phyloP scores from a whole-genome alignment of 148 eudicot species.

The Cornus kousa region DNA sequence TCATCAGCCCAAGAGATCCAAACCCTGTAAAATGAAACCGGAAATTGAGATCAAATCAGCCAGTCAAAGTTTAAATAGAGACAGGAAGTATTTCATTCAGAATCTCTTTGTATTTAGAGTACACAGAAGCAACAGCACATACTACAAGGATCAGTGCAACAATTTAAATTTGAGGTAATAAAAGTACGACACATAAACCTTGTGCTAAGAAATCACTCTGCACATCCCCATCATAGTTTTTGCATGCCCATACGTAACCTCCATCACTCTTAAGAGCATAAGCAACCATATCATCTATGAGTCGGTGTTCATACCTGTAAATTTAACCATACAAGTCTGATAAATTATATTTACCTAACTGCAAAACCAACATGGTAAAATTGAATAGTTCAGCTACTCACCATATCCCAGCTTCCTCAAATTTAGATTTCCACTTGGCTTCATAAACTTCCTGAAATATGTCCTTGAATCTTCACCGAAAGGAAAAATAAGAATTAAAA shows the following conservation, averaged over 20 bases:
- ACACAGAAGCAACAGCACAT: background rate
- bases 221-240: slow-evolving; percentile 84
- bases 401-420: slow-evolving; percentile 89
- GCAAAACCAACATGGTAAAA: background rate
- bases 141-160: background rate
- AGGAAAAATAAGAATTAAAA: background rate
- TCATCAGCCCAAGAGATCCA: slow-evolving; percentile 89
- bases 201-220: slow-evolving; percentile 88
- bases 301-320: slow-evolving; percentile 89
- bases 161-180: background rate
- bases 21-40: slow-evolving; percentile 46
- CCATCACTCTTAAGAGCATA: slow-evolving; percentile 82
- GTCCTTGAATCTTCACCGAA: slow-evolving; percentile 72
- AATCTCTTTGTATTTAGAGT: background rate
- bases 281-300: slow-evolving; percentile 86
- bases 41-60: background rate
- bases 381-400: slow-evolving; percentile 22
- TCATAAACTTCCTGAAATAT: slow-evolving; percentile 92
- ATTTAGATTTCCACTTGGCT: slow-evolving; percentile 70
- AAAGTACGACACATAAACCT: slow-evolving; percentile 38
- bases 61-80: background rate
- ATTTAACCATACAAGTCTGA: slow-evolving; percentile 1
- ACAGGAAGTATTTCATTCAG: background rate
- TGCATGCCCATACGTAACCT: slow-evolving; percentile 89
- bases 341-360: background rate